These are phyloP conservation scores for Cadophora luteo-olivacea DNA, from an alignment of 2,329 filamentous ascomycete species.

Conservation along the genomic window DNA sequence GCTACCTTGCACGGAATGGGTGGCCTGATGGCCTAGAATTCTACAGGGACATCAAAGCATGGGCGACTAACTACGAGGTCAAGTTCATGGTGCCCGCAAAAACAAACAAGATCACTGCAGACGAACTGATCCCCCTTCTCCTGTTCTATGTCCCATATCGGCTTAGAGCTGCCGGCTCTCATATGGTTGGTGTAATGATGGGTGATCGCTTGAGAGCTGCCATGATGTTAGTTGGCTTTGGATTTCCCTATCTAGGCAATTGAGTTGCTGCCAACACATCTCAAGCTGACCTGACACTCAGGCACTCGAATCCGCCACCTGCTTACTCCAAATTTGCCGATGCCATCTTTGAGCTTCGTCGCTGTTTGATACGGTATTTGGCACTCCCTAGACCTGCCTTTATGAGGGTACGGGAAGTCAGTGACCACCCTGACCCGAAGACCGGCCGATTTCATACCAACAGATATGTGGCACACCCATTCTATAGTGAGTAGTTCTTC, in stretches of 20 bases:
- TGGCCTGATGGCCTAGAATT: slow-evolving; percentile 61
- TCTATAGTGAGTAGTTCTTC: slow-evolving; percentile 53
- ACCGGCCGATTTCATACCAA: slow-evolving; percentile 58
- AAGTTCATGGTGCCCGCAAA: slow-evolving; percentile 60
- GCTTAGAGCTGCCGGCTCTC: slow-evolving; percentile 53
- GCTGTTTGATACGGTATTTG: slow-evolving; percentile 62
- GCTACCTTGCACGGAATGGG: slow-evolving; percentile 35
- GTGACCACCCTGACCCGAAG: slow-evolving; percentile 55
- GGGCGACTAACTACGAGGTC: slow-evolving; percentile 64
- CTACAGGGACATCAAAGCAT: slow-evolving; percentile 54
- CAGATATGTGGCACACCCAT: slow-evolving; percentile 67
- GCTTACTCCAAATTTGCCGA: slow-evolving; percentile 51
- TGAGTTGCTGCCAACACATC: background rate
- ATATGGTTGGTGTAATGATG: slow-evolving; percentile 65
- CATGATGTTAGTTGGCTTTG: slow-evolving; percentile 61
- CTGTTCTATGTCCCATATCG: slow-evolving; percentile 58
- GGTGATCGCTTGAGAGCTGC: slow-evolving; percentile 67
- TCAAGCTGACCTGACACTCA: slow-evolving; percentile 33
- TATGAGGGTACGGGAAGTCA: slow-evolving; percentile 48
- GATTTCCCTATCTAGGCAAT: background rate
- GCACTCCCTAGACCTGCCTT: slow-evolving; percentile 59
- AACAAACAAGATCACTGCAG: slow-evolving; percentile 58
- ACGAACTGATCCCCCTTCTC: slow-evolving; percentile 66
- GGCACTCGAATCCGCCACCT: slow-evolving; percentile 53
- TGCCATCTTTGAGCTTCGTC: slow-evolving; percentile 57